Conservation (phyloP, 306 rosid genomes). For the Vicia villosa region DNA sequence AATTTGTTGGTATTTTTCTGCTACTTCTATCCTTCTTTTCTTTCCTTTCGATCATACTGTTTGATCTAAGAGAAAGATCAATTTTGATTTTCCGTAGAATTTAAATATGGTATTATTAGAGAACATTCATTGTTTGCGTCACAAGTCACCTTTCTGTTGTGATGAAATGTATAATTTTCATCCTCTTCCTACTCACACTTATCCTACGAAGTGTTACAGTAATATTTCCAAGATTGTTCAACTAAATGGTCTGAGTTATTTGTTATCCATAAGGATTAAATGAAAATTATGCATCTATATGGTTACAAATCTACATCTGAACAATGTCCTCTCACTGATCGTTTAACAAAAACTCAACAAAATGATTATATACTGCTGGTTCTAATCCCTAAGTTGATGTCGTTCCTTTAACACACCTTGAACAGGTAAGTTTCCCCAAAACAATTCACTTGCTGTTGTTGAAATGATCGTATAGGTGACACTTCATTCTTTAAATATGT, state of each 20-base stretch:
- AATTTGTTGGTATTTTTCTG: not conserved
- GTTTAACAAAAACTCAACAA: not conserved
- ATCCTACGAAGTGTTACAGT: not conserved
- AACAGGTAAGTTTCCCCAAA: no score
- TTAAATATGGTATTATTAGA: not conserved
- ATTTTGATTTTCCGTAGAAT: not conserved
- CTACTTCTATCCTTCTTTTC: not conserved
- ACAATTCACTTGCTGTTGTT: no score
- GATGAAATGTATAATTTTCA: not conserved
- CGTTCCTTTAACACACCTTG: no score
- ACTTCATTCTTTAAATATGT: no score
- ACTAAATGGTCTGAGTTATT: not conserved
- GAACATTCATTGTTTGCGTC: not conserved
- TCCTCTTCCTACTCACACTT: not conserved
- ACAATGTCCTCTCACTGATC: not conserved
- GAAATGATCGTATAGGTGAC: no score
- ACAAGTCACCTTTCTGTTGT: not conserved
- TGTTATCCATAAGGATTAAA: constrained; percentile 1
- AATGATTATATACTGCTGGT: not conserved
- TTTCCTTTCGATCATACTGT: not conserved
- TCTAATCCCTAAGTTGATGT: not conserved
- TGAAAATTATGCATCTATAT: not conserved
- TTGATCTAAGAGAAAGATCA: not conserved
- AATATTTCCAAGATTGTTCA: not conserved
- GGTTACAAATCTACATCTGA: not conserved